A percentile compares a stretch with the other conserved stretches of the same genome.
These are phyloP conservation scores for Ramaria sp. DNA, from an alignment of 768 basidiomycete species.

Conservation along the genomic window DNA sequence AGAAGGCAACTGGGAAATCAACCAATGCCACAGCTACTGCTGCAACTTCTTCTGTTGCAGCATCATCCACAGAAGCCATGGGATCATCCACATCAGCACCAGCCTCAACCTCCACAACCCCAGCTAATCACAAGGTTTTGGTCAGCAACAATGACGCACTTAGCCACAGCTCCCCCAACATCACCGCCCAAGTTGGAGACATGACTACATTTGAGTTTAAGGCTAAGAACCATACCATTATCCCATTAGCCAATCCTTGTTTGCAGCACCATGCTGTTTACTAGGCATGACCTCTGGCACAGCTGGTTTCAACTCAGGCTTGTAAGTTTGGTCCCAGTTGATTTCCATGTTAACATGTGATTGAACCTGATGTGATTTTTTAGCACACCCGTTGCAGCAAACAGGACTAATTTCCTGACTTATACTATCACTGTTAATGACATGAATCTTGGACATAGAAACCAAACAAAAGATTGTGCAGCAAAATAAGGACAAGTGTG, in stretches of 20 bases:
- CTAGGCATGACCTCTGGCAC: constrained; percentile 28
- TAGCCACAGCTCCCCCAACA: constrained; percentile 33
- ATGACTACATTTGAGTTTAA: constrained; percentile 39
- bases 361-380: not conserved
- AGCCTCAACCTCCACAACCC: constrained; percentile 21
- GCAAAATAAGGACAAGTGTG: too few relatives aligned
- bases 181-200: constrained; percentile 39
- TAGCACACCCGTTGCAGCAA: constrained; percentile 38
- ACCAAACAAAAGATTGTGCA: too few relatives aligned
- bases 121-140: constrained; percentile 25
- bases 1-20: not conserved
- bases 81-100: constrained; percentile 17
- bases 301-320: constrained; percentile 46
- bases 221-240: constrained; percentile 19
- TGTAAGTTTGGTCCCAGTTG: constrained; percentile 19
- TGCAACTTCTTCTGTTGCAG: constrained; percentile 25
- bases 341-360: not conserved
- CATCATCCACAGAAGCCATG: constrained; percentile 24
- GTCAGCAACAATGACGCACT: constrained; percentile 30
- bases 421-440: constrained; percentile 46
- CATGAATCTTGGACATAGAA: constrained; percentile 12
- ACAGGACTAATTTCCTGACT: constrained; percentile 37
- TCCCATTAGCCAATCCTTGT: constrained; percentile 25
- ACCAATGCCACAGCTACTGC: constrained; percentile 13
- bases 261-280: constrained; percentile 23